Base-by-base conservation (phyloP, 306 rosid species). In the Sophora flavescens region DNA sequence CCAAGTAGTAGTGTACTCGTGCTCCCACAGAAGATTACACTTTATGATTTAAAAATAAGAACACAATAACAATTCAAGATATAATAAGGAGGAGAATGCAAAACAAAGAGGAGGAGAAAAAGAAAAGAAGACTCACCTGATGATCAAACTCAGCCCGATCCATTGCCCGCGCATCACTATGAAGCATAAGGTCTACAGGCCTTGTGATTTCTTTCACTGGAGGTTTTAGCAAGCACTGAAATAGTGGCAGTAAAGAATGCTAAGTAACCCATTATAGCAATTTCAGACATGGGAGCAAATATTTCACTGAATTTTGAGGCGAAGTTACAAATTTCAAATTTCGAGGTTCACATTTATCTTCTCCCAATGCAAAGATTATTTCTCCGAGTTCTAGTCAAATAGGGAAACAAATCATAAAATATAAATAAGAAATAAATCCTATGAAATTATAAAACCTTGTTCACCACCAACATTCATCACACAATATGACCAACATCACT, bases 131-230 rank as follows among this genome's bases (percentile, higher is more conserved):
- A 66, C 63, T 67, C 45, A 95, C 99, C 93, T 96, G 97, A 35
- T 88, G 62, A 30, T 96, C 97, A 72, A 96, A 96, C 79, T 83
- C 99, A 6, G 98, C 89, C 0, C 99, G 96, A 73, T 85, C 96
- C 50, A 87, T 48, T 17, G 97, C 98, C 48, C 99, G 81, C 65
- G 86, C 18, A 61, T 89, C 96, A 78, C 89, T 91, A 65, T 86
- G 86, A 68, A 92, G 97, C 74, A 70, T 85, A 38, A 82, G 80
- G 76, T 96, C 97, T 15, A 86, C 3, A 14, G 99, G 94, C 52
- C 68, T 88, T 18, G 98, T 93, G 60, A 0, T 88, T 48, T 91
- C 99, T 82, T 96, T 93, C 6, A 84, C 89, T 0, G 87, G 84
- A 54, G 98, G 99, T 78, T 88, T 93, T 17, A 86, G 22, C 62